phyloP scores from a whole-genome alignment of 192 early-diverging fungal species.

The Gaertneriomyces semiglobifer region DNA sequence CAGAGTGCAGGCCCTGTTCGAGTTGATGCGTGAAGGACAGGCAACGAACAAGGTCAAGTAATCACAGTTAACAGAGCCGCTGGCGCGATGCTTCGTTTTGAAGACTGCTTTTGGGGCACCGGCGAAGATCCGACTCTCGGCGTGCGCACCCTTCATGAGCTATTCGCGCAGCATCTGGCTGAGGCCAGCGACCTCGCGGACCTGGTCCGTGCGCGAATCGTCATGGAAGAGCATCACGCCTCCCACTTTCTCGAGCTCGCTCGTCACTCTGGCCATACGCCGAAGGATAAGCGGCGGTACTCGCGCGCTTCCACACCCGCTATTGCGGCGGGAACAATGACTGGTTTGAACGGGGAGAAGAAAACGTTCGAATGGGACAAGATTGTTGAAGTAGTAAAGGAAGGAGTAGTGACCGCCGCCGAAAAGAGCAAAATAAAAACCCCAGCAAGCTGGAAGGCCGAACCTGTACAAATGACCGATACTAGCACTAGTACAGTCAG shows the following conservation, averaged over 20 bases:
- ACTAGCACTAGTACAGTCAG: not conserved
- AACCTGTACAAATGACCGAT: constrained; percentile 1
- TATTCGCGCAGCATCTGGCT: constrained; percentile 29
- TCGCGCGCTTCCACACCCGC: constrained; percentile 24
- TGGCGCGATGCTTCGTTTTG: constrained; percentile 23
- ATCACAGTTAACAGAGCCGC: no score
- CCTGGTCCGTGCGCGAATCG: constrained; percentile 18
- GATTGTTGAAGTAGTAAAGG: constrained; percentile 11
- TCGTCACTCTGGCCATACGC: constrained; percentile 8
- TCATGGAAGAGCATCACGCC: constrained; percentile 18
- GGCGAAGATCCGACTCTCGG: constrained; percentile 27
- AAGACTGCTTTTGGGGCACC: constrained; percentile 36
- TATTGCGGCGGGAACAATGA: constrained; percentile 27
- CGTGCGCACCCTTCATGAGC: constrained; percentile 20
- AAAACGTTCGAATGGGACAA: constrained; percentile 4
- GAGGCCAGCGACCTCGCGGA: constrained; percentile 25
- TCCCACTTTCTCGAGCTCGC: constrained; percentile 23
- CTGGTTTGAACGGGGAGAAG: constrained; percentile 10
- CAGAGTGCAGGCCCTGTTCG: no score
- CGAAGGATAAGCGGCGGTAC: constrained; percentile 14
- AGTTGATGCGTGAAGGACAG: no score
- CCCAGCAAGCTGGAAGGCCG: constrained; percentile 8
- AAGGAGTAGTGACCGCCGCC: constrained; percentile 21
- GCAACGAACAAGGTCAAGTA: no score
- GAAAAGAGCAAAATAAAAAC: not conserved